A percentile compares a stretch with the other conserved stretches of the same genome.
phyloP scores from a whole-genome alignment of 768 basidiomycete species.

The Rubroboletus pulcherrimus region DNA sequence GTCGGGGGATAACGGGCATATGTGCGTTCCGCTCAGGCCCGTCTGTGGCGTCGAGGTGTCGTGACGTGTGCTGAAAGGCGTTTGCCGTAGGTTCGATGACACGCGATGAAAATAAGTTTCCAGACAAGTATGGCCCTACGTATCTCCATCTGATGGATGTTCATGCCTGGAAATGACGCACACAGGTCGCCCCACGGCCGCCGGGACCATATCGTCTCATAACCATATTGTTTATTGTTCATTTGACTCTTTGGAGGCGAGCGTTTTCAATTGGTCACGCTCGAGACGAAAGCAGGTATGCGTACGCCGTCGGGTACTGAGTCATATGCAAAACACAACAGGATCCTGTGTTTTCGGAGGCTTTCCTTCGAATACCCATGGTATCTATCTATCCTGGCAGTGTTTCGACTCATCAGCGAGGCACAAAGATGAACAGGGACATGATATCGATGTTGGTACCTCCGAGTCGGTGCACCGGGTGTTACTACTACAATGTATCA shows the following conservation, averaged over 20 bases:
- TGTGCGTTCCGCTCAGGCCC: constrained; percentile 11
- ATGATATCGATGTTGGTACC: constrained; percentile 15
- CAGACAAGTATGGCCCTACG: background rate
- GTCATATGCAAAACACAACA: too few species aligned
- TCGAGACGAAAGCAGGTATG: too few species aligned
- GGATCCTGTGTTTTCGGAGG: too few species aligned
- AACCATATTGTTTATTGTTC: background rate
- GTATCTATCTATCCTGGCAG: constrained; percentile 23
- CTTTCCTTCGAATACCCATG: background rate
- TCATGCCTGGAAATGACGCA: constrained; percentile 17
- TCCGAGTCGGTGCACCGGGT: background rate
- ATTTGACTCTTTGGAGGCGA: constrained; percentile 25
- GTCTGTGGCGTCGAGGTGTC: constrained; percentile 1
- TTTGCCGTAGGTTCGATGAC: constrained; percentile 25
- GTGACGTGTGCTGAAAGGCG: background rate
- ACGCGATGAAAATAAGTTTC: constrained; percentile 15
- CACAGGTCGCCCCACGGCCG: constrained; percentile 5
- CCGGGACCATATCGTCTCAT: constrained; percentile 19
- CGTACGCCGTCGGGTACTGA: too few species aligned
- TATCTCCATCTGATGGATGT: constrained; percentile 20
- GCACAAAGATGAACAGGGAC: constrained; percentile 31
- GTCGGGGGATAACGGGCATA: background rate
- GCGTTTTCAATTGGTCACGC: background rate
- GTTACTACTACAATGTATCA: background rate
- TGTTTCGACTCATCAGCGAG: constrained; percentile 29